A percentile compares a stretch with the other conserved stretches of the same genome.
Evolutionary conservation across 768 basidiomycete genomes (phyloP).

Genomic region (Erythrobasidium yunnanense): DNA sequence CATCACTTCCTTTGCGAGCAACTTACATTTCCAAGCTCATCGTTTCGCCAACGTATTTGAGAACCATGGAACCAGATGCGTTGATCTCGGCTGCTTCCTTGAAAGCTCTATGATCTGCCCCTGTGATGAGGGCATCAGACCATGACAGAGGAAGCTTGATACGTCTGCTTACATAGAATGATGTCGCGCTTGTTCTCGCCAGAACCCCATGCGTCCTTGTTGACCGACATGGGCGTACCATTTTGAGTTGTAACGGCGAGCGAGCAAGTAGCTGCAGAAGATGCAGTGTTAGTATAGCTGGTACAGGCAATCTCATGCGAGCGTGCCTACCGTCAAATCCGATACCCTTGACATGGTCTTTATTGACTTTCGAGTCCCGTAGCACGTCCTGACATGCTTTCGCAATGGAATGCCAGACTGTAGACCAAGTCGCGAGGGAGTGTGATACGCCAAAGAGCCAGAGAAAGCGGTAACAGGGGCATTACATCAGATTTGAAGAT

Average conservation of each 20-base stretch:
- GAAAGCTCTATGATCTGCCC: conserved; percentile 94
- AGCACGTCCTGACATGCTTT: conserved; percentile 49
- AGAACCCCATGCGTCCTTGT: conserved; percentile 48
- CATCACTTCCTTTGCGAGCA: too few relatives aligned
- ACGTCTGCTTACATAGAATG: too few relatives aligned
- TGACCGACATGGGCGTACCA: conserved; percentile 65
- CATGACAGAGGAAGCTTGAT: too few relatives aligned
- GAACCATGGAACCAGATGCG: conserved; percentile 63
- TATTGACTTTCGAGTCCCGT: conserved; percentile 49
- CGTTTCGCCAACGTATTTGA: conserved; percentile 88
- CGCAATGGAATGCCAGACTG: conserved; percentile 38
- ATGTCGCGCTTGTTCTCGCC: conserved; percentile 58
- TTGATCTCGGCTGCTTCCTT: conserved; percentile 86
- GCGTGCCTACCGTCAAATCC: conserved; percentile 31
- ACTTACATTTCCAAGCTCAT: conserved; percentile 56
- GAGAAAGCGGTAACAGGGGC: too few relatives aligned
- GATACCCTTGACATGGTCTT: conserved; percentile 59
- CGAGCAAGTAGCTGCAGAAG: conserved; percentile 90
- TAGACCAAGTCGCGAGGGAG: neutral
- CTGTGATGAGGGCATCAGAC: too few relatives aligned
- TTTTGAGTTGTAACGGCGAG: conserved; percentile 69
- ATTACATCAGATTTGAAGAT: too few relatives aligned
- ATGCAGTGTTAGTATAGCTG: neutral
- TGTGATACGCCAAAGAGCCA: too few relatives aligned
- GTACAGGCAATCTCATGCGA: too few relatives aligned